Evolutionary conservation across 2,329 filamentous ascomycete species (phyloP).

Genomic region (Colletotrichum australisinense): DNA sequence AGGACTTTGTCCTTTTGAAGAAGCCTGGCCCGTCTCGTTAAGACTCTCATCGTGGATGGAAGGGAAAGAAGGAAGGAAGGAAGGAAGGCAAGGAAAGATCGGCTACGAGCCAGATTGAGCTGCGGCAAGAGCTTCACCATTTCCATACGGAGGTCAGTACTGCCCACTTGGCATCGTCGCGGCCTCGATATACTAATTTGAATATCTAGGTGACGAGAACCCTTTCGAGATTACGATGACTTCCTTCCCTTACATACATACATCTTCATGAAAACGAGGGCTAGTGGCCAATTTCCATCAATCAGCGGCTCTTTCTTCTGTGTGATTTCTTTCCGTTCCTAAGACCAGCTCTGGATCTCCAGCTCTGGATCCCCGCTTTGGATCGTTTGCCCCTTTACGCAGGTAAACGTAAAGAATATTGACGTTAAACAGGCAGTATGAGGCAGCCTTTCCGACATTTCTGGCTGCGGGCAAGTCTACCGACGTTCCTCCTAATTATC

Average conservation of each 20-base stretch:
- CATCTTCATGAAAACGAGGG: not conserved
- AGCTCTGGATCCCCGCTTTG: too few species aligned
- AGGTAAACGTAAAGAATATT: not conserved
- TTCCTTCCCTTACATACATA: not conserved
- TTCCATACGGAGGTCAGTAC: not conserved
- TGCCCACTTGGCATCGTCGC: not conserved
- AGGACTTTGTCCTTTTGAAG: slow-evolving; percentile 18
- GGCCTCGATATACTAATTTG: not conserved
- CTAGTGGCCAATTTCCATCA: not conserved
- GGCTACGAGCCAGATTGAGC: not conserved
- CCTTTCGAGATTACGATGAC: not conserved
- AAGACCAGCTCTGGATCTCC: not conserved
- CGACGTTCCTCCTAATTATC: not conserved
- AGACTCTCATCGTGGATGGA: not conserved
- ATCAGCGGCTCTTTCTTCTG: not conserved
- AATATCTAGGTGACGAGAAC: not conserved
- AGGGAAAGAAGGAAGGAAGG: not conserved
- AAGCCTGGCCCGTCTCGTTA: slow-evolving; percentile 18
- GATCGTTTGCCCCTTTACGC: too few species aligned
- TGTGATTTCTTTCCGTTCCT: not conserved
- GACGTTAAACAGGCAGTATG: not conserved
- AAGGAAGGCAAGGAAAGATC: not conserved
- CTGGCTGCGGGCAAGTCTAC: not conserved
- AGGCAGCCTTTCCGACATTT: not conserved
- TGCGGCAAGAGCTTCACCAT: not conserved